Conservation (phyloP, 202 grass and related monocot genomes). For the Brachypodium distachyon region DNA sequence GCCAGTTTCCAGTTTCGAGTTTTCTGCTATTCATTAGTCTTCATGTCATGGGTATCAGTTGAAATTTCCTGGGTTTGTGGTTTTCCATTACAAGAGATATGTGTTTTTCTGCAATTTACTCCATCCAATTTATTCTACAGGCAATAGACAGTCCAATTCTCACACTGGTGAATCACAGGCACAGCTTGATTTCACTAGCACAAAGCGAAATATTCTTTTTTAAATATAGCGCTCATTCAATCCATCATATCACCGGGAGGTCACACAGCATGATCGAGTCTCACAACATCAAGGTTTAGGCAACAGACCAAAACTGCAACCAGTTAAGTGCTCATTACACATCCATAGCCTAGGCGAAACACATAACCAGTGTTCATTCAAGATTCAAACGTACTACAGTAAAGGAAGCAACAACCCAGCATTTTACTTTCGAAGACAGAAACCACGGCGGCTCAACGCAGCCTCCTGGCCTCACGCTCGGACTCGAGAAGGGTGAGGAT, state of each 20-base stretch:
- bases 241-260: neutral
- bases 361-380: constrained; percentile 18
- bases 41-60: too few species aligned
- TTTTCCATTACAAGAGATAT: too few species aligned
- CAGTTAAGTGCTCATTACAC: constrained; percentile 9
- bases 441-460: constrained; percentile 32
- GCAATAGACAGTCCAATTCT: too few species aligned
- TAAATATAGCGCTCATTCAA: neutral
- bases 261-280: neutral
- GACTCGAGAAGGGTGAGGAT: constrained; percentile 81
- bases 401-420: neutral
- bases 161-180: too few species aligned
- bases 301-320: constrained; percentile 28
- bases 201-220: too few species aligned
- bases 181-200: neutral
- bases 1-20: too few species aligned
- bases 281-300: neutral
- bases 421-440: neutral
- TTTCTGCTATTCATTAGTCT: too few species aligned
- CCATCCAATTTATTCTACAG: too few species aligned
- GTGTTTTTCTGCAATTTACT: too few species aligned
- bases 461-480: constrained; percentile 82
- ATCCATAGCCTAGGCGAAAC: constrained; percentile 9
- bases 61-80: too few species aligned
- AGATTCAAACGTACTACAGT: constrained; percentile 20